These are phyloP conservation scores for Eucalyptus fibrosa DNA, from an alignment of 345 rosid genomes.

Conservation along the genomic window DNA sequence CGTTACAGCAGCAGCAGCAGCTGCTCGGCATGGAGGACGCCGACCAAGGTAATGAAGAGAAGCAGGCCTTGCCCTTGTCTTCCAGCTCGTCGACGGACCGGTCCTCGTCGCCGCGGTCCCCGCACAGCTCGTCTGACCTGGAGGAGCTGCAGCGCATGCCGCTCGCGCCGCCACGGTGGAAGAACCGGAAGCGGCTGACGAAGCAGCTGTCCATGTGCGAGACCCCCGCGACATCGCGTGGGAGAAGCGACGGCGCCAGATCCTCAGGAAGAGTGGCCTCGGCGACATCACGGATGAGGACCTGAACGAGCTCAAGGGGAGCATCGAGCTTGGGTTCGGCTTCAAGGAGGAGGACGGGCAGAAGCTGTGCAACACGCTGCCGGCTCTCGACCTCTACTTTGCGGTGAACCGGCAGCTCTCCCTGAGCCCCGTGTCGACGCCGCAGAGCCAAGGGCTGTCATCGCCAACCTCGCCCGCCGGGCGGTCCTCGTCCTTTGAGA, in stretches of 20 bases:
- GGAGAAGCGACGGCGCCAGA: constrained; percentile 30
- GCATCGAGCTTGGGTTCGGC: constrained; percentile 34
- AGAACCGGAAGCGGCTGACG: constrained; percentile 16
- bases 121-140: neutral
- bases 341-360: constrained; percentile 25
- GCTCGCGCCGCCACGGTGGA: constrained; percentile 5
- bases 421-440: constrained; percentile 24
- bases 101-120: neutral
- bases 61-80: neutral
- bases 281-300: constrained; percentile 30
- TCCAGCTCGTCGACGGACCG: neutral
- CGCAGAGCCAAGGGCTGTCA: neutral
- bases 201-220: constrained; percentile 41
- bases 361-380: constrained; percentile 15
- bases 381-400: constrained; percentile 29
- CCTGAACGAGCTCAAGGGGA: constrained; percentile 23
- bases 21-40: neutral
- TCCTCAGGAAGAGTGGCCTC: constrained; percentile 3
- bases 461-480: constrained; percentile 1
- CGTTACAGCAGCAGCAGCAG: neutral
- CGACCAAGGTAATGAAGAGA: neutral
- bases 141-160: constrained; percentile 25
- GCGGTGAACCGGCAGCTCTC: constrained; percentile 34
- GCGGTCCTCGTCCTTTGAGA: constrained; percentile 14
- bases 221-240: constrained; percentile 30